Base-by-base conservation (phyloP, 2,329 filamentous ascomycete species). In the Cadophora sp. region DNA sequence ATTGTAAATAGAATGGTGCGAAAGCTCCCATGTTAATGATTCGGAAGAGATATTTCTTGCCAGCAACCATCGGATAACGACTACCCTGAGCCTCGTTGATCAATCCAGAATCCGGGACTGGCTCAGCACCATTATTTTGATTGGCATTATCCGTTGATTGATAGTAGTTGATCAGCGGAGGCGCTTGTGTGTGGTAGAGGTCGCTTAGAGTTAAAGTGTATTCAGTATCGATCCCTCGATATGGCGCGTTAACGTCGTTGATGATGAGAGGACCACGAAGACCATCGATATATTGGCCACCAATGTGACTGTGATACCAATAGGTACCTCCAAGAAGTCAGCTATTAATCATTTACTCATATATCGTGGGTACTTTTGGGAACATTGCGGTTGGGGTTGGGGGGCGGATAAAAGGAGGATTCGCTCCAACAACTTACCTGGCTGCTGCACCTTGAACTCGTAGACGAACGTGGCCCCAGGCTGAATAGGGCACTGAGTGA, bases 291-390 rank as follows among this genome's bases (percentile, higher is more conserved):
- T 68, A 68, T 29, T 84, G 67, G 84, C 68, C 68, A 4, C 68
- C 68, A 43, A 67, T 82, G 76, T 91, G 89, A 0, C 87, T 89
- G 77, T 92, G 89, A 71, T 90, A 86, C 84, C 84, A 86, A 73
- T 11, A 11, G 34, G 14, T 37, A n/a, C n/a, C n/a, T n/a, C n/a
- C n/a, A n/a, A n/a, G n/a, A n/a, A n/a, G n/a, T n/a, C n/a, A n/a
- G n/a, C n/a, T n/a, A n/a, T n/a, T n/a, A n/a, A n/a, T n/a, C n/a
- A n/a, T n/a, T n/a, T n/a, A n/a, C n/a, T n/a, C n/a, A n/a, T n/a
- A n/a, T n/a, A n/a, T n/a, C n/a, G n/a, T n/a, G n/a, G n/a, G n/a
- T n/a, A n/a, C n/a, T n/a, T n/a, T n/a, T n/a, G n/a, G n/a, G n/a
- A n/a, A n/a, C n/a, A n/a, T n/a, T n/a, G n/a, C n/a, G n/a, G n/a